Evolutionary conservation across 2,329 filamentous ascomycete genomes (phyloP).

Genomic region (Ceratocystis cubensis): DNA sequence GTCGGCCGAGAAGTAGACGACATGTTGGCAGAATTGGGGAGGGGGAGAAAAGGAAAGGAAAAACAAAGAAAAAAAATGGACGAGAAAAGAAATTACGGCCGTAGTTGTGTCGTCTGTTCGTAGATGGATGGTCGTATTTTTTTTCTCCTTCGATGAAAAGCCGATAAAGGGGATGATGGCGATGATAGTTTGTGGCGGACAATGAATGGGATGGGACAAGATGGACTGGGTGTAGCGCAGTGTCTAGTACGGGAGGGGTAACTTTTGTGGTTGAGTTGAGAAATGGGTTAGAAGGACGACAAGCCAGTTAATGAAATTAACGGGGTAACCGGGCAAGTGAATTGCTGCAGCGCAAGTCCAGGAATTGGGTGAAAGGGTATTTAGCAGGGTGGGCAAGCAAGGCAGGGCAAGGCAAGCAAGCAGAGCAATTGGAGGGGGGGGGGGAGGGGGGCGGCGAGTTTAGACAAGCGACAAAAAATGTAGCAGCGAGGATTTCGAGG

Average conservation of each 20-base stretch:
- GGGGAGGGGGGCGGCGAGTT: not conserved
- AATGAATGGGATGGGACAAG: constrained; percentile 8
- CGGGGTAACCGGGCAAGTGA: constrained; percentile 20
- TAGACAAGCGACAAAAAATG: not conserved
- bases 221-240: constrained; percentile 10
- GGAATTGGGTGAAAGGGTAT: not conserved
- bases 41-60: not conserved
- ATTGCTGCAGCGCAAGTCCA: constrained; percentile 12
- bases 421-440: not conserved
- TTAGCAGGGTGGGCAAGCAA: not conserved
- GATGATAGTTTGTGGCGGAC: constrained; percentile 14
- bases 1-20: constrained; percentile 49
- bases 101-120: not conserved
- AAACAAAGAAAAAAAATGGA: constrained; percentile 4
- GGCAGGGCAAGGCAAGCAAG: not conserved
- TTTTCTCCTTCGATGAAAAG: constrained; percentile 10
- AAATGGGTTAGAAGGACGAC: constrained; percentile 16
- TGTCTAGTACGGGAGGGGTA: constrained; percentile 20
- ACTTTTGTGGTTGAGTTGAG: constrained; percentile 14
- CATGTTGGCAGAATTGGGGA: constrained; percentile 9
- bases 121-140: not conserved
- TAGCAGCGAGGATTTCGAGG: not conserved
- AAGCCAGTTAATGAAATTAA: constrained; percentile 16
- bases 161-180: constrained; percentile 1
- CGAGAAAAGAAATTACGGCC: not conserved